Evolutionary conservation across 108 stramenopile species (phyloP).

Genomic region (Cyclotella atomus): DNA sequence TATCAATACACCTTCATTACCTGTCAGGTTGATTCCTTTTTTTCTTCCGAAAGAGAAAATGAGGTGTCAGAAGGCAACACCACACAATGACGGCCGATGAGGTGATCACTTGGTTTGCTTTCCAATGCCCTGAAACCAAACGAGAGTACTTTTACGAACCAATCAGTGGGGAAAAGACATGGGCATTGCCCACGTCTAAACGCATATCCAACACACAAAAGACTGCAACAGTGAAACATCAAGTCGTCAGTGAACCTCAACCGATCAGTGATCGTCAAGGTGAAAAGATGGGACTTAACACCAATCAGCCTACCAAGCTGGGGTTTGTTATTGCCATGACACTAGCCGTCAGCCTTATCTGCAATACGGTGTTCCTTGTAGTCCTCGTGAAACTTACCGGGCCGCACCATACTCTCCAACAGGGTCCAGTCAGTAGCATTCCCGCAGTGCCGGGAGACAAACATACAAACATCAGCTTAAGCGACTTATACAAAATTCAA

Average conservation of each 20-base stretch:
- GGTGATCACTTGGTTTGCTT: slow-evolving; percentile 32
- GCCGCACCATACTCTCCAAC: neutral
- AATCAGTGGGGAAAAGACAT: slow-evolving; percentile 14
- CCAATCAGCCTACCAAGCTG: neutral
- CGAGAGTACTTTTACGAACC: slow-evolving; percentile 43
- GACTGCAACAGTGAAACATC: neutral
- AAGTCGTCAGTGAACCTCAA: neutral
- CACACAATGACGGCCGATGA: neutral
- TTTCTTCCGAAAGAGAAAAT: too few relatives aligned
- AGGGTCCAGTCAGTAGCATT: neutral
- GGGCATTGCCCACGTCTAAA: slow-evolving; percentile 25
- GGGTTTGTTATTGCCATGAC: slow-evolving; percentile 6
- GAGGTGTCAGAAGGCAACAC: neutral
- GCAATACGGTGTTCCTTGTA: slow-evolving; percentile 32
- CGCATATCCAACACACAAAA: neutral
- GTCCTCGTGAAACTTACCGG: slow-evolving; percentile 21
- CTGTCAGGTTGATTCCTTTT: too few relatives aligned
- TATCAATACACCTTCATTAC: too few relatives aligned
- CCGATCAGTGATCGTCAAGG: neutral
- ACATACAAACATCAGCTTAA: neutral
- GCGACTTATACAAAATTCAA: too few relatives aligned
- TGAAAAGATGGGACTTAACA: slow-evolving; percentile 3
- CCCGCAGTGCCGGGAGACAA: too few relatives aligned
- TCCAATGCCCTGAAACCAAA: slow-evolving; percentile 20
- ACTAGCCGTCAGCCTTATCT: slow-evolving; percentile 7